Evolutionary conservation across 495 filamentous ascomycete genomes (phyloP).

Genomic region (Xanthoparmelia taractica): DNA sequence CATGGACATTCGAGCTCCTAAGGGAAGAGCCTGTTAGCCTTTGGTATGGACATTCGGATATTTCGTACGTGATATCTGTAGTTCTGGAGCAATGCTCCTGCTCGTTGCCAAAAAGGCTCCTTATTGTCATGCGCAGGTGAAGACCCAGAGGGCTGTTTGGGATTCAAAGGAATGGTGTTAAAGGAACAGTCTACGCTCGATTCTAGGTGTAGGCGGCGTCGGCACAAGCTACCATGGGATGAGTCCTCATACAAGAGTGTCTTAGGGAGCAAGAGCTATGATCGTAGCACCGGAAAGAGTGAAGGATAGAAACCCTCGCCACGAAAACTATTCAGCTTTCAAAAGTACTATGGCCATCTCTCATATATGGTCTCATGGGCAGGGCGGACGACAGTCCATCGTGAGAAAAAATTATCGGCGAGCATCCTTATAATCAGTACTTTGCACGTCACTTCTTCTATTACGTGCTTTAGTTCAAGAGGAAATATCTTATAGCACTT

Average conservation of each 20-base stretch:
- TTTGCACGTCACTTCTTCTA: too few relatives aligned
- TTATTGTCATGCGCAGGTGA: constrained; percentile 16
- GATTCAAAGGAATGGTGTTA: constrained; percentile 17
- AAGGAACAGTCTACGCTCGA: constrained; percentile 21
- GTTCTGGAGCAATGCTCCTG: constrained; percentile 2
- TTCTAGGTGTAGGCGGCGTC: constrained; percentile 6
- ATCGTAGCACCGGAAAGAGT: background rate
- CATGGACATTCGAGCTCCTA: constrained; percentile 25
- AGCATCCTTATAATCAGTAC: too few relatives aligned
- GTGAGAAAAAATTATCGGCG: too few relatives aligned
- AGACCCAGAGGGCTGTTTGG: constrained; percentile 11
- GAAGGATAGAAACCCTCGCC: background rate
- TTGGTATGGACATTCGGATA: constrained; percentile 17
- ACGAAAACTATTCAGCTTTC: constrained; percentile 15
- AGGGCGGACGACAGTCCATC: too few relatives aligned
- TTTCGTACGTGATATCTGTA: constrained; percentile 8
- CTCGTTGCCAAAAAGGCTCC: constrained; percentile 9
- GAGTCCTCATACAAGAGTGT: constrained; percentile 9
- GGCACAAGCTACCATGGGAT: constrained; percentile 17
- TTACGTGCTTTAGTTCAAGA: too few relatives aligned
- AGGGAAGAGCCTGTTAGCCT: background rate
- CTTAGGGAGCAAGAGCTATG: constrained; percentile 19
- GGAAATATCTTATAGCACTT: too few relatives aligned
- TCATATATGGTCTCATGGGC: constrained; percentile 31
- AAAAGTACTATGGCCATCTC: constrained; percentile 24